phyloP scores from a whole-genome alignment of 208 protist genomes.

The Acanthamoeba lenticulata region DNA sequence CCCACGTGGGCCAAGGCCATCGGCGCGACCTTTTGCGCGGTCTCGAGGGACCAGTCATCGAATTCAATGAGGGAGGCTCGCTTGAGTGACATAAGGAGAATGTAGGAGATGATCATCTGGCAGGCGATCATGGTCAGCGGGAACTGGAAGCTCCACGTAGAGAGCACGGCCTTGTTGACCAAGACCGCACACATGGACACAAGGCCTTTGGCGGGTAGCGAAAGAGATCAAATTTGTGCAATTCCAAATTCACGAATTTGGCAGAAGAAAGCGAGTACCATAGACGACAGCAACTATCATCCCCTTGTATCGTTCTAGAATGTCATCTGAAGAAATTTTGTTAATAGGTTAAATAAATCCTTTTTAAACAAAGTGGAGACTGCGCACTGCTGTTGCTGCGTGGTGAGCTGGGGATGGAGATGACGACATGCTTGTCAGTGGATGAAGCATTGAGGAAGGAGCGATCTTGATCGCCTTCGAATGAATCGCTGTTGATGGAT shows the following conservation, averaged over 20 bases:
- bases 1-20: background rate
- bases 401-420: too few relatives aligned
- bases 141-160: background rate
- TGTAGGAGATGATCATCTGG: conserved; percentile 33
- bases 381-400: too few relatives aligned
- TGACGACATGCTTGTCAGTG: too few relatives aligned
- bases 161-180: conserved; percentile 13
- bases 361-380: too few relatives aligned
- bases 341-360: too few relatives aligned
- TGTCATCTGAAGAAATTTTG: background rate
- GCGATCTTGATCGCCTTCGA: too few relatives aligned
- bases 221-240: too few relatives aligned
- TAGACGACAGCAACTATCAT: background rate
- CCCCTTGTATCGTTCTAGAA: background rate
- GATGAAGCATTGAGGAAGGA: too few relatives aligned
- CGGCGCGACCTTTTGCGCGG: background rate
- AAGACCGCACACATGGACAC: conserved; percentile 19
- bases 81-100: background rate
- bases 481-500: too few relatives aligned
- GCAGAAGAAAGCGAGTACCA: background rate
- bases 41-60: background rate
- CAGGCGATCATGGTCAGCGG: conserved; percentile 29
- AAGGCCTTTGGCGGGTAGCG: background rate
- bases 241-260: too few relatives aligned
- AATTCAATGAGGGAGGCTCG: background rate